phyloP scores from a whole-genome alignment of 371 early-diverging fungal species.

The Lichtheimia corymbifera region DNA sequence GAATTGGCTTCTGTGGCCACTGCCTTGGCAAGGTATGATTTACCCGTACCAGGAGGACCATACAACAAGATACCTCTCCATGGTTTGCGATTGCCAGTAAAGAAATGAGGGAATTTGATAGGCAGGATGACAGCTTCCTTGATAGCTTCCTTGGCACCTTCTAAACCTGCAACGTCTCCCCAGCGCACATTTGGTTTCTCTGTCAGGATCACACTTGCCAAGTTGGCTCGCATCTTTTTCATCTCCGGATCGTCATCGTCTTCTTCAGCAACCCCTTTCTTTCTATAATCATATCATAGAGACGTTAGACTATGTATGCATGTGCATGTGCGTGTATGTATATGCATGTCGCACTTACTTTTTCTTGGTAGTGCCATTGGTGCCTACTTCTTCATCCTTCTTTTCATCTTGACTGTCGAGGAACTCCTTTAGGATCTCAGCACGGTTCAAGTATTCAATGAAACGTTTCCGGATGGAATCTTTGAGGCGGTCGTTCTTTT shows the following conservation, averaged over 20 bases:
- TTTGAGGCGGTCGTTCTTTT: conserved; percentile 88
- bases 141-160: conserved; percentile 97
- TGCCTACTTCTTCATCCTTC: conserved; percentile 63
- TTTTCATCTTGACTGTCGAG: conserved; percentile 71
- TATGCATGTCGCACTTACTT: conserved; percentile 50
- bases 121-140: conserved; percentile 99
- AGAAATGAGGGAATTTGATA: conserved; percentile 95
- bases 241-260: conserved; percentile 87
- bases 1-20: conserved; percentile 96
- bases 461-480: conserved; percentile 89
- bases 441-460: conserved; percentile 91
- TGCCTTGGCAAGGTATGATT: conserved; percentile 97
- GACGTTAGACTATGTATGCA: background rate
- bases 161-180: conserved; percentile 98
- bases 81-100: conserved; percentile 92
- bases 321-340: background rate
- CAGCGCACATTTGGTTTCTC: conserved; percentile 96
- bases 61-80: conserved; percentile 98
- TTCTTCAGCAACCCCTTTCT: conserved; percentile 44
- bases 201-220: conserved; percentile 86
- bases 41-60: conserved; percentile 99
- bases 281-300: conserved; percentile 36
- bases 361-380: conserved; percentile 56
- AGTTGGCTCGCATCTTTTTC: conserved; percentile 82
- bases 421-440: conserved; percentile 91